A percentile compares a stretch with the other conserved stretches of the same genome.
Evolutionary conservation across 352 stramenopile genomes (phyloP).

Genomic region (Elongisporangium undulatum): DNA sequence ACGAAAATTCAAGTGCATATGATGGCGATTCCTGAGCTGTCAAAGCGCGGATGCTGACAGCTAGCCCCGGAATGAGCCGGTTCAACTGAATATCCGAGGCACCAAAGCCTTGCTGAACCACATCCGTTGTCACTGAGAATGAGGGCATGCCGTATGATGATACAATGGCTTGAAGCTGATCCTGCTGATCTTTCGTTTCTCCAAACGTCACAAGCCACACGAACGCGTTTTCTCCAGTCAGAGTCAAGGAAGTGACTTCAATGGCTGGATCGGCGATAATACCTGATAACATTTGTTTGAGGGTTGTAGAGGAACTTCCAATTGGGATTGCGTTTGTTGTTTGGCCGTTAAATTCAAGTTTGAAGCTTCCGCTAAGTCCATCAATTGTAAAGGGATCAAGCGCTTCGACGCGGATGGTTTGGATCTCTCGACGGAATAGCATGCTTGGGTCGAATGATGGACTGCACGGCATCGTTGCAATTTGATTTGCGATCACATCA

Average conservation of each 20-base stretch:
- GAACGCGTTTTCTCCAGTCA: slow-evolving; percentile 2
- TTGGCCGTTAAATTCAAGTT: not conserved
- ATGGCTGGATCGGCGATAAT: slow-evolving; percentile 7
- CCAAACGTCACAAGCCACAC: slow-evolving; percentile 17
- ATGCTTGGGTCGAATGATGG: not conserved
- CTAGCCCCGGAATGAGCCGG: not conserved
- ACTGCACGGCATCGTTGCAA: slow-evolving; percentile 1
- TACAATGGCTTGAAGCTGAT: not conserved
- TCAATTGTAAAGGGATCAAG: not conserved
- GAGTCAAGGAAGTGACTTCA: slow-evolving; percentile 9
- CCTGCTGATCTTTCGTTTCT: not conserved
- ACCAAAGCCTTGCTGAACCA: not conserved
- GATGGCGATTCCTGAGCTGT: not conserved
- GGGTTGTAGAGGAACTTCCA: not conserved
- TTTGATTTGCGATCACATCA: not conserved
- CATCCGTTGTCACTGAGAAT: not conserved
- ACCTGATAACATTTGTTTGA: slow-evolving; percentile 1
- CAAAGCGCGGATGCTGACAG: not conserved
- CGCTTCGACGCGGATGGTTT: not conserved
- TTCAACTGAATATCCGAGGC: not conserved
- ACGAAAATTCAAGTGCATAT: not conserved
- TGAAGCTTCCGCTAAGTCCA: not conserved
- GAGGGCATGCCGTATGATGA: not conserved
- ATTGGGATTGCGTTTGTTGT: not conserved
- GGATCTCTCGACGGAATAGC: not conserved